Evolutionary conservation across 2,329 filamentous ascomycete genomes (phyloP).

Genomic region (Pseudocercospora fuligena): DNA sequence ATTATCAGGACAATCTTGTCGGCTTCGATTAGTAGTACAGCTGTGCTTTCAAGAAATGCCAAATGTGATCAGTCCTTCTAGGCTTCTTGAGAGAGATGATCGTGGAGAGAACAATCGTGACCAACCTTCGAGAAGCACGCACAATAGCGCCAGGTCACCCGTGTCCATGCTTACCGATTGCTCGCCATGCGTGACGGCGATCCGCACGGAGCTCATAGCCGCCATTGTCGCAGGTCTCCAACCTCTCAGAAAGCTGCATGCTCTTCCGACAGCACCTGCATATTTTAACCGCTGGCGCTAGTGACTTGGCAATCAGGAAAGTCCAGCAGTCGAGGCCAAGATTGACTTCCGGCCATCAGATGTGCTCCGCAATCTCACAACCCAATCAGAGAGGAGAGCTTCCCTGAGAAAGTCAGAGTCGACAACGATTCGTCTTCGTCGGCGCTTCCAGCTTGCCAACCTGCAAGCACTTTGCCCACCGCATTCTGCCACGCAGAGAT

Average conservation of each 20-base stretch:
- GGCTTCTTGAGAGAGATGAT: slow-evolving; percentile 4
- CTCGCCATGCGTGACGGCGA: slow-evolving; percentile 18
- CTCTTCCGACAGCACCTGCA: slow-evolving; percentile 18
- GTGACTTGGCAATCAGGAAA: slow-evolving; percentile 20
- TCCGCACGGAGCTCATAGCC: slow-evolving; percentile 5
- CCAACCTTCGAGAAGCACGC: slow-evolving; percentile 20
- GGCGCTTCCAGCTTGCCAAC: slow-evolving; percentile 29
- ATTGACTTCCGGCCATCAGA: slow-evolving; percentile 15
- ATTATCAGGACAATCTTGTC: neutral
- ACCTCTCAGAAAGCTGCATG: slow-evolving; percentile 26
- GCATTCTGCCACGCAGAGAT: slow-evolving; percentile 23
- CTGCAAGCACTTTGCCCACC: slow-evolving; percentile 31
- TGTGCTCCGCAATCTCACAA: slow-evolving; percentile 10
- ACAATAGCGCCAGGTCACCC: slow-evolving; percentile 19
- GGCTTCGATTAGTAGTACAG: neutral
- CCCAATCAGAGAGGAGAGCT: slow-evolving; percentile 13
- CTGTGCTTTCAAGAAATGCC: neutral
- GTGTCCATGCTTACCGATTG: slow-evolving; percentile 17
- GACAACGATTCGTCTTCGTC: slow-evolving; percentile 27
- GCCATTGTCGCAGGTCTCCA: slow-evolving; percentile 17
- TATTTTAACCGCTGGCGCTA: slow-evolving; percentile 29
- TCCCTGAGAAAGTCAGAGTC: slow-evolving; percentile 6
- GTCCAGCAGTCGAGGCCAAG: slow-evolving; percentile 5
- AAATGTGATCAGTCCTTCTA: neutral
- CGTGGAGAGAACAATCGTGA: slow-evolving; percentile 11